Evolutionary conservation across 169 alveolate genomes (phyloP), one percentile per base, ranked within the genome.

Genomic region (Pseudocohnilembus persalinus): DNA sequence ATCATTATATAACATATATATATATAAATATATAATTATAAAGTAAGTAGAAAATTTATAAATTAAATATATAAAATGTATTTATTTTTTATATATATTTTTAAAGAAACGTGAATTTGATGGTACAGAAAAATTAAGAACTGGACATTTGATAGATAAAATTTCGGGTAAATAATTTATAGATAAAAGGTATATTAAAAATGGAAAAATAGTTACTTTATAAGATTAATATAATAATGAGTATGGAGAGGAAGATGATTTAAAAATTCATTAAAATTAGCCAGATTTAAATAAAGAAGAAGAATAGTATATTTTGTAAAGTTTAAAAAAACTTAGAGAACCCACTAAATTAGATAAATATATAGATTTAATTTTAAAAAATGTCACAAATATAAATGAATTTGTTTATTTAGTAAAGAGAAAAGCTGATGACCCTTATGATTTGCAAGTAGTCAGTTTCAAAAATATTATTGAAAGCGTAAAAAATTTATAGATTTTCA

Each of bases 361-460:
- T 72, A 86, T 86, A 1, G 87, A 86, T 30, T 73, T 86, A 0
- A 86, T 86, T 64, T 34, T 86, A 49, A 81, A 82, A 30, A 79
- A 81, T 75, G 82, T 82, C 0, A 81, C 83, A 27, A 80, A 82
- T 75, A 87, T 86, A 0, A 82, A 86, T 63, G 90, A 86, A 75
- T 86, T 80, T 76, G 68, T 77, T 0, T 86, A 86, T 76, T 31
- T 86, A 0, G 76, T 79, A 26, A 81, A 87, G 64, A 79, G 75
- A 31, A 82, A 81, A 28, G 33, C 28, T 79, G 87, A 86, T 65
- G 90, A 86, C 76, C 90, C 90, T 28, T 86, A 86, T 32, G 81
- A 80, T 75, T 76, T 86, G 29, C 49, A 72, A 29, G 90, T 86
- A 27, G 90, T 82, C n/a, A 85, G 80, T 64, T 86, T 79, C 64